Evolutionary conservation across 2,329 filamentous ascomycete species (phyloP), one percentile per base, ranked within the genome.

Genomic region (Karstenula rhodostoma): DNA sequence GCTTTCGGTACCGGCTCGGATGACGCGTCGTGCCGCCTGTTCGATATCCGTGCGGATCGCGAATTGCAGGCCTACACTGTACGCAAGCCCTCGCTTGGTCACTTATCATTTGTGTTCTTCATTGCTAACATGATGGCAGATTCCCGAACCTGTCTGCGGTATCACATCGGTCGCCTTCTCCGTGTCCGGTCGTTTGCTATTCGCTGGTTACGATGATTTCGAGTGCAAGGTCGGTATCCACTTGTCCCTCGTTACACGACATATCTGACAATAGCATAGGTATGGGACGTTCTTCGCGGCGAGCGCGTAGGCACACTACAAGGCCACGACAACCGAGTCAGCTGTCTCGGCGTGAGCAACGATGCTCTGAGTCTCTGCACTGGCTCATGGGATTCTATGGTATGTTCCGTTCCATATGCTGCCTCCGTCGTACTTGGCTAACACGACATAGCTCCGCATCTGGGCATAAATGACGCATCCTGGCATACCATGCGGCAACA

Each of bases 301-400:
- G 95, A 99, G 79, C 96, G 97, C 83, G 93, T 99, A 67, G 95
- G 95, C 76, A 97, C 94, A 58, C 86, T 99, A 61, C 94, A 96
- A 74, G 95, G 95, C 73, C 95, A 99, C 80, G 94, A 98, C 82
- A 99, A 99, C 85, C 91, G 95, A 70, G 95, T 99, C 78, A 98
- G 94, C 87, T 99, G 95, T 82, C 84, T 99, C 77, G 95, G 95
- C 69, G 95, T 99, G 72, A 98, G 94, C 86, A 98, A 98, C 80
- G 95, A 99, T 77, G 95, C 94, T 65, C 97, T 98, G 84, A 98
- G 94, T 84, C 86, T 99, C 83, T 98, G 95, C 87, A 99, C 95
- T 76, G 95, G 95, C 80, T 99, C 95, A 70, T 99, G 95, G 95
- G 95, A 99, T 83, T 97, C 95, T 74, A 87, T 97, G 85, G 95